phyloP scores from a whole-genome alignment of 768 basidiomycete genomes.

The Boletus pseudopeckii region DNA sequence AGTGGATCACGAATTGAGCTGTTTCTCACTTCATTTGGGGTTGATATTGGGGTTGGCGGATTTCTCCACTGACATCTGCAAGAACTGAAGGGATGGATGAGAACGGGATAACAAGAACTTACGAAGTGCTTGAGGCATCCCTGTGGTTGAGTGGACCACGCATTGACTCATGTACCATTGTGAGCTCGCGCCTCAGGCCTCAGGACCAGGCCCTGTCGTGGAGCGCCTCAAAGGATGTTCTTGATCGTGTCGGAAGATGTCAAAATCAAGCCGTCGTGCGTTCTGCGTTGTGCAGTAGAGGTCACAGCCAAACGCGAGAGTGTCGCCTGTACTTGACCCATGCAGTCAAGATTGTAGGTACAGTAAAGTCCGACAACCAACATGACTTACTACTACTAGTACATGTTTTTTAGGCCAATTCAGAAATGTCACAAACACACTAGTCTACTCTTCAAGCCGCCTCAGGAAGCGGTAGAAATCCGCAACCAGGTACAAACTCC shows the following conservation, averaged over 20 bases:
- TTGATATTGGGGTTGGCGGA: conserved; percentile 19
- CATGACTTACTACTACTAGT: not conserved
- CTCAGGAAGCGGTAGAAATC: conserved; percentile 73
- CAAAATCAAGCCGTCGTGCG: not conserved
- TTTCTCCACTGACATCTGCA: conserved; percentile 18
- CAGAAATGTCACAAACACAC: not conserved
- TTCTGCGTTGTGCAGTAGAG: conserved; percentile 1
- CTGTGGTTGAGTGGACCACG: conserved; percentile 22
- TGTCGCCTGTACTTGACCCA: not conserved
- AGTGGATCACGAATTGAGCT: not conserved
- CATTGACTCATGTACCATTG: conserved; percentile 8
- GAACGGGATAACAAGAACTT: conserved; percentile 7
- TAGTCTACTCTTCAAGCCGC: conserved; percentile 8
- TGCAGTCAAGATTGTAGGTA: not conserved
- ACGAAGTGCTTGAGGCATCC: conserved; percentile 29
- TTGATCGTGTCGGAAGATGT: conserved; percentile 13
- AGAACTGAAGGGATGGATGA: conserved; percentile 4
- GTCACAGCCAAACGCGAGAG: not conserved
- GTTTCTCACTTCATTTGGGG: conserved; percentile 20
- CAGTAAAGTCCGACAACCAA: not conserved
- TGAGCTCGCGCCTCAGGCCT: conserved; percentile 13
- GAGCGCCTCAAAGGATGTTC: conserved; percentile 4
- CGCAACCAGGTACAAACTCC: conserved; percentile 92
- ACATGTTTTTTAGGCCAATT: not conserved
- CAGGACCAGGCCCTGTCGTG: conserved; percentile 8